Conservation (phyloP, 768 basidiomycete genomes). For the Hygrophoropsis aurantiaca region DNA sequence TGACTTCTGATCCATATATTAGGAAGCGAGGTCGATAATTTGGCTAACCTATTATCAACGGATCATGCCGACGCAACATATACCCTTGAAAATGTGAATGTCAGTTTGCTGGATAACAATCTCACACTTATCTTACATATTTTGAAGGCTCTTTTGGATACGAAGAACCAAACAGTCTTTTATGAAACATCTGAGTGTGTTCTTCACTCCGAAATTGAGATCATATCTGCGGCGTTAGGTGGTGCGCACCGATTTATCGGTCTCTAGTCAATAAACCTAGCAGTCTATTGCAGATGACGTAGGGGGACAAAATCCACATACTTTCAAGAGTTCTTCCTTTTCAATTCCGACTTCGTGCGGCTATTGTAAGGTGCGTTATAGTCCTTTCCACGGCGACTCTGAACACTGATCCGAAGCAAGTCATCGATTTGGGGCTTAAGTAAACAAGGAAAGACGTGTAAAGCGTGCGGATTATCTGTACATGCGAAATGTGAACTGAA, state of each 20-base stretch:
- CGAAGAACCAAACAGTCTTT: slow-evolving; percentile 56
- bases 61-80: slow-evolving; percentile 46
- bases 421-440: slow-evolving; percentile 85
- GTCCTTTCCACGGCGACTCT: slow-evolving; percentile 5
- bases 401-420: slow-evolving; percentile 33
- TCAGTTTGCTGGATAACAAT: slow-evolving; percentile 9
- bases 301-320: slow-evolving; percentile 68
- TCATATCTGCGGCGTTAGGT: slow-evolving; percentile 59
- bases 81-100: slow-evolving; percentile 55
- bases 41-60: slow-evolving; percentile 43
- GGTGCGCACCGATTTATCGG: slow-evolving; percentile 41
- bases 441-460: slow-evolving; percentile 87
- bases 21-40: slow-evolving; percentile 59
- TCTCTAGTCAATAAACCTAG: slow-evolving; percentile 7
- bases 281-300: slow-evolving; percentile 63
- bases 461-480: slow-evolving; percentile 72
- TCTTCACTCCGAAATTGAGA: slow-evolving; percentile 64
- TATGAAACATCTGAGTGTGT: slow-evolving; percentile 56
- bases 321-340: slow-evolving; percentile 84
- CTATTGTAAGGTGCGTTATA: slow-evolving; percentile 67
- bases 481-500: slow-evolving; percentile 87
- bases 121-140: slow-evolving; percentile 4
- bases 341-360: slow-evolving; percentile 82
- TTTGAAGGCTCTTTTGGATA: slow-evolving; percentile 60
- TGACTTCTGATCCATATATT: slow-evolving; percentile 1